Evolutionary conservation across 1,284 basidiomycete species (phyloP).

Genomic region (Xerocomus tenax): DNA sequence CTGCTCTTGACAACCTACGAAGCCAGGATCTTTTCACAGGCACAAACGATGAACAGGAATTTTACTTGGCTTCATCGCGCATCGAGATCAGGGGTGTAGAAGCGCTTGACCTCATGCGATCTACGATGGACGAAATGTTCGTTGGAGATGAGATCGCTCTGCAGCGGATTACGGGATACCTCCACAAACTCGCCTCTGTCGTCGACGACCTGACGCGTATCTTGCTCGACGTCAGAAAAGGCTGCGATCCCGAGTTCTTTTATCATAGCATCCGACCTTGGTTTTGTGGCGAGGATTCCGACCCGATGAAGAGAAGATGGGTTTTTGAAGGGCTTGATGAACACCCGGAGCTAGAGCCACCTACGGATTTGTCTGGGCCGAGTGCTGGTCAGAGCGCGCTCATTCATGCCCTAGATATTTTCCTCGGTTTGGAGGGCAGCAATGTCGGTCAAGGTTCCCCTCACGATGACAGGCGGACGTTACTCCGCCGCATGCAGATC

Average conservation of each 20-base stretch:
- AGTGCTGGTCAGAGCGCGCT: constrained; percentile 87
- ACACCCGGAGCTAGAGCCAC: constrained; percentile 40
- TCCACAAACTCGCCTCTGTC: constrained; percentile 56
- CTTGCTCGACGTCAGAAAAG: constrained; percentile 59
- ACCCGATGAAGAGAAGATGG: constrained; percentile 59
- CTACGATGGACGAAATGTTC: constrained; percentile 87
- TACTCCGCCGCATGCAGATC: constrained; percentile 72
- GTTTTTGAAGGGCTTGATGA: constrained; percentile 69
- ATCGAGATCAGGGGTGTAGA: constrained; percentile 87
- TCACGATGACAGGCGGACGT: constrained; percentile 32
- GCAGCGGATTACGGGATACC: constrained; percentile 65
- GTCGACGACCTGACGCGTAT: constrained; percentile 58
- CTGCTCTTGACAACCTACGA: constrained; percentile 48
- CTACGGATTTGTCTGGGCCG: constrained; percentile 72
- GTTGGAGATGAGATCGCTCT: constrained; percentile 74
- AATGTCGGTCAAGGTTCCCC: constrained; percentile 1
- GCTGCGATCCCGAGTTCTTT: constrained; percentile 74
- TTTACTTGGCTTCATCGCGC: constrained; percentile 83
- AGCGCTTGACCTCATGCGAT: constrained; percentile 79
- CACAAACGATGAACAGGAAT: constrained; percentile 79
- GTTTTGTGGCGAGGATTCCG: constrained; percentile 81
- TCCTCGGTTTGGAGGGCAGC: constrained; percentile 72
- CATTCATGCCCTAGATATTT: constrained; percentile 83
- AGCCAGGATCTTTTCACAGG: constrained; percentile 72
- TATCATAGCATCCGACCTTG: constrained; percentile 85